These are phyloP conservation scores for Collybiopsis confluens DNA, from an alignment of 768 basidiomycete genomes.

Conservation along the genomic window DNA sequence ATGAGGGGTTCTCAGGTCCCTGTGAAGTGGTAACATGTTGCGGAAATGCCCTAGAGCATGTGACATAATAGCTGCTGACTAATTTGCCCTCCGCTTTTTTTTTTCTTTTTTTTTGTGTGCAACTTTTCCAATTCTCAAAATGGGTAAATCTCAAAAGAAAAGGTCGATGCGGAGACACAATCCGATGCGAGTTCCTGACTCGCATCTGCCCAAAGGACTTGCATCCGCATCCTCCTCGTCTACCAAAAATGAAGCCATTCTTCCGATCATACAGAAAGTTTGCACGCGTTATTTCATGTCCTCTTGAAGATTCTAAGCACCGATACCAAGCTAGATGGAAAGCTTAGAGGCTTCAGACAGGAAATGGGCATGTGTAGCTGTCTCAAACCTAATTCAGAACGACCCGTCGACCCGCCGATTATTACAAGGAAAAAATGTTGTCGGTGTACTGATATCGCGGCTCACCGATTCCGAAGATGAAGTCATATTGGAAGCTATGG, in stretches of 20 bases:
- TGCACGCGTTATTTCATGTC: background rate
- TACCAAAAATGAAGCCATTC: conserved; percentile 70
- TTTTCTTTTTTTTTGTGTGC: background rate
- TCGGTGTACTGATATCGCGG: conserved; percentile 81
- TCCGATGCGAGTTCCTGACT: conserved; percentile 90
- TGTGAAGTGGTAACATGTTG: no score
- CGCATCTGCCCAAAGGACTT: conserved; percentile 82
- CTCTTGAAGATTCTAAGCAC: conserved; percentile 9
- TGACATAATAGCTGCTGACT: background rate
- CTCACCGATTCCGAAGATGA: conserved; percentile 88
- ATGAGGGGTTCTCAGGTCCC: background rate
- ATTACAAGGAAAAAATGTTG: conserved; percentile 87
- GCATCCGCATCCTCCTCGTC: conserved; percentile 69
- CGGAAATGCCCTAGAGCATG: no score
- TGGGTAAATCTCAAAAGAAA: conserved; percentile 96
- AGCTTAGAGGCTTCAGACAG: conserved; percentile 75
- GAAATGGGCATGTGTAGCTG: conserved; percentile 94
- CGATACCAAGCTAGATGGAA: conserved; percentile 52
- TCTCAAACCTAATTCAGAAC: conserved; percentile 93
- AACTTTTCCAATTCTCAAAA: conserved; percentile 23
- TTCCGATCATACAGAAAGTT: conserved; percentile 92
- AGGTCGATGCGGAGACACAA: conserved; percentile 83
- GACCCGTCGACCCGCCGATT: conserved; percentile 89
- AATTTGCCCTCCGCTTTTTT: background rate
- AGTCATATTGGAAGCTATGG: conserved; percentile 85